Conservation (phyloP, 768 basidiomycete species). For the Kwoniella newhampshirensis region DNA sequence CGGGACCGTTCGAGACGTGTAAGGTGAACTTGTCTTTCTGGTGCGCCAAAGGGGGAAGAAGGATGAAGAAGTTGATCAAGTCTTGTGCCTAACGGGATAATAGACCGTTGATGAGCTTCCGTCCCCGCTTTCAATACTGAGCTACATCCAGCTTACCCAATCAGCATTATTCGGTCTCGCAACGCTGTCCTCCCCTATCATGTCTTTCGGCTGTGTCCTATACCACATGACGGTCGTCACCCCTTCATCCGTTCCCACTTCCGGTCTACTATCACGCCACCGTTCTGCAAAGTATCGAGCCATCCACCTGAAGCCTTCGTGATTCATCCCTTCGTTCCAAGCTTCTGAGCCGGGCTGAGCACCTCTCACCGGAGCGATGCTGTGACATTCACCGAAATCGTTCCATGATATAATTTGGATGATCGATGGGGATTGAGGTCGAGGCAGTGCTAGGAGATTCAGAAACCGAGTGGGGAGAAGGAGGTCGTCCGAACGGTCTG, state of each 20-base stretch:
- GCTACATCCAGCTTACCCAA: conserved; percentile 35
- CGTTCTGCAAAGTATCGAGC: conserved; percentile 36
- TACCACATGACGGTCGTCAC: conserved; percentile 37
- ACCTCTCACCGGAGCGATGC: conserved; percentile 48
- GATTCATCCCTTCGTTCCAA: conserved; percentile 49
- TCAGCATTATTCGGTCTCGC: conserved; percentile 44
- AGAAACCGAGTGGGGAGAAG: conserved; percentile 46
- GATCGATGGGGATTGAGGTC: conserved; percentile 33
- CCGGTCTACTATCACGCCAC: conserved; percentile 22
- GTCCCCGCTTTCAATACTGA: neutral
- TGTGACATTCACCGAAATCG: conserved; percentile 52
- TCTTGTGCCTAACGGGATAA: conserved; percentile 48
- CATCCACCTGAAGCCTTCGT: conserved; percentile 45
- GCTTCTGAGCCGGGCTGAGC: conserved; percentile 51
- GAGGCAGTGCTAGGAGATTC: conserved; percentile 37
- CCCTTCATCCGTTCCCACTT: neutral
- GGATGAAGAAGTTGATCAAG: conserved; percentile 43
- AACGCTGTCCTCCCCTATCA: conserved; percentile 28
- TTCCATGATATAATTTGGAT: conserved; percentile 54
- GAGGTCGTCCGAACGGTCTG: conserved; percentile 52
- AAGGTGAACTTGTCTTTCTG: conserved; percentile 4
- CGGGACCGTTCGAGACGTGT: conserved; percentile 12
- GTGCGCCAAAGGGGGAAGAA: conserved; percentile 20
- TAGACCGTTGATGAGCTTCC: neutral
- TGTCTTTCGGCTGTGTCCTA: conserved; percentile 38